phyloP scores from a whole-genome alignment of 2,329 filamentous ascomycete genomes.

The Hypoxylon sp. region DNA sequence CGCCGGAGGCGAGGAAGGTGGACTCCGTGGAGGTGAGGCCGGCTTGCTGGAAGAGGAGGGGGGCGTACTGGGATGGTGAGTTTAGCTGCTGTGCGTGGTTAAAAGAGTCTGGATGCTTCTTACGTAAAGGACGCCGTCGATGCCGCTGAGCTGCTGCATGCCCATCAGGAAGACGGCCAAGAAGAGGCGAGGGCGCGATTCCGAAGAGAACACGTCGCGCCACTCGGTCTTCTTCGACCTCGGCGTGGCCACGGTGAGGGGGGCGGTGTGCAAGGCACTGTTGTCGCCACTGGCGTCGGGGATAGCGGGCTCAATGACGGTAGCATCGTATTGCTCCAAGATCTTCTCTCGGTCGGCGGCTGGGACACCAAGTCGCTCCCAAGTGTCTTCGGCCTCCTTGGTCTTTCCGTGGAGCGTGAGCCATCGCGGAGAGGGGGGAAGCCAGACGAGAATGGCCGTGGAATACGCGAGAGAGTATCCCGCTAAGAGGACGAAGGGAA shows the following conservation, averaged over 20 bases:
- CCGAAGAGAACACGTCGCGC: slow-evolving; percentile 23
- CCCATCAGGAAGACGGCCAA: slow-evolving; percentile 69
- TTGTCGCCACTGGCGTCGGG: slow-evolving; percentile 24
- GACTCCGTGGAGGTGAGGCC: slow-evolving; percentile 61
- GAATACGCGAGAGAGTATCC: slow-evolving; percentile 51
- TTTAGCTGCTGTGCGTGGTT: no score
- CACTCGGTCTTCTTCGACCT: slow-evolving; percentile 52
- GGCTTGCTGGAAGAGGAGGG: slow-evolving; percentile 69
- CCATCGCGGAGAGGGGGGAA: slow-evolving; percentile 68
- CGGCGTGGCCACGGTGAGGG: slow-evolving; percentile 25
- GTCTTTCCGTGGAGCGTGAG: slow-evolving; percentile 58
- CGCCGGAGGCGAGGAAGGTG: slow-evolving; percentile 45
- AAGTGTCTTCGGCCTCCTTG: slow-evolving; percentile 57
- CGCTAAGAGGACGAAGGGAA: slow-evolving; percentile 61
- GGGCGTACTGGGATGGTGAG: slow-evolving; percentile 61
- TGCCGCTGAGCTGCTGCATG: slow-evolving; percentile 70
- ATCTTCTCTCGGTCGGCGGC: slow-evolving; percentile 37
- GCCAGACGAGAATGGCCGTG: slow-evolving; percentile 46
- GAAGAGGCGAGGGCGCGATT: slow-evolving; percentile 55
- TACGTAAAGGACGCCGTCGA: slow-evolving; percentile 69
- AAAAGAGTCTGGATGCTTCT: slow-evolving; percentile 38
- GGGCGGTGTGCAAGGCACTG: background rate
- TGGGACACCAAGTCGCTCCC: slow-evolving; percentile 53
- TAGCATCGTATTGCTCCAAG: slow-evolving; percentile 25
- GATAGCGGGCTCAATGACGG: slow-evolving; percentile 18